These are phyloP conservation scores for Hemileia vastatrix DNA, from an alignment of 1,284 basidiomycete species.

Conservation along the genomic window DNA sequence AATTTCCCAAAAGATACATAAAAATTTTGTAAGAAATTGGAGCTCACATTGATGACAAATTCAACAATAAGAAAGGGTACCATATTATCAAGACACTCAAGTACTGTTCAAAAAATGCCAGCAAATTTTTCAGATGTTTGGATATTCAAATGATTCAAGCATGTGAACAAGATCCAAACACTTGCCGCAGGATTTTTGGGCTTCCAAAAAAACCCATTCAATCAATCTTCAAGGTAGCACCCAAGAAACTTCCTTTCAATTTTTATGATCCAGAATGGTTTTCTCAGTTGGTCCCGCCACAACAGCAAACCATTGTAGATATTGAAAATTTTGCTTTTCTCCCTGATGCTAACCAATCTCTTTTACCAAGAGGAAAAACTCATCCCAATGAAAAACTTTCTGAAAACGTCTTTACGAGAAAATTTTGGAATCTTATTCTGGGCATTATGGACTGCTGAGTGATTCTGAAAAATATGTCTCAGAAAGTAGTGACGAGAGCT, in stretches of 20 bases:
- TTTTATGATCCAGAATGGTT: constrained; percentile 10
- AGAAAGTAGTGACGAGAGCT: background rate
- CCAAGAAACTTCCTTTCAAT: constrained; percentile 5
- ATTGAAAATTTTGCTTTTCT: background rate
- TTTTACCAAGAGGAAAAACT: background rate
- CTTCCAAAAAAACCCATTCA: background rate
- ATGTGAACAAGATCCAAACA: too few relatives aligned
- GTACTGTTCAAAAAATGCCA: too few relatives aligned
- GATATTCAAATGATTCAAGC: too few relatives aligned
- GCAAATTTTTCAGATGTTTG: too few relatives aligned
- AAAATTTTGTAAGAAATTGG: too few relatives aligned
- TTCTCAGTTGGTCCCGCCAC: background rate
- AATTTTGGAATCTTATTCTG: background rate
- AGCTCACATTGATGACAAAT: too few relatives aligned
- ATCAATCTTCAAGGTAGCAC: constrained; percentile 1
- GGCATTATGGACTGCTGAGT: constrained; percentile 2
- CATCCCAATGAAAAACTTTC: constrained; percentile 6
- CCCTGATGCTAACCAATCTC: constrained; percentile 2
- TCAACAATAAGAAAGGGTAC: too few relatives aligned
- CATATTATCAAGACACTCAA: too few relatives aligned
- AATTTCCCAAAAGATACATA: too few relatives aligned
- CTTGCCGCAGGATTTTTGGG: background rate
- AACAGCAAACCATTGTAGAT: background rate
- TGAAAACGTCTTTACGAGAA: background rate
- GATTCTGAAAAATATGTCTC: too few relatives aligned